Evolutionary conservation across 495 filamentous ascomycete genomes (phyloP).

Genomic region (Penicillium angulare): DNA sequence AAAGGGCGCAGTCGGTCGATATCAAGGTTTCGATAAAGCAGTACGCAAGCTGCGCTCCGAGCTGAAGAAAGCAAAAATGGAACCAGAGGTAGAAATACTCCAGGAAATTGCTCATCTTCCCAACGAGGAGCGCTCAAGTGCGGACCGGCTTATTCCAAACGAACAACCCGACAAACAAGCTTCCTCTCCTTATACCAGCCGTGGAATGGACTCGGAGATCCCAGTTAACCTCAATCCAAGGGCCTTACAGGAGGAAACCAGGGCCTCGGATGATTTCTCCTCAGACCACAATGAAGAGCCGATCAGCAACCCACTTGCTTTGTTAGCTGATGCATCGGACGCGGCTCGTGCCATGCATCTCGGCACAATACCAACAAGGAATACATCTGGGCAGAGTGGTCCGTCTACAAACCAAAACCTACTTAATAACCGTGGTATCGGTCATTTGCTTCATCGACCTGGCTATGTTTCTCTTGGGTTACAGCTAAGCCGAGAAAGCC

Average conservation of each 20-base stretch:
- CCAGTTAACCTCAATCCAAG: no score
- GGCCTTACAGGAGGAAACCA: no score
- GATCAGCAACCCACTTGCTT: slow-evolving; percentile 24
- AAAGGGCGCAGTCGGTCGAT: slow-evolving; percentile 22
- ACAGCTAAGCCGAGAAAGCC: slow-evolving; percentile 9
- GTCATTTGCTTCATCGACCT: slow-evolving; percentile 11
- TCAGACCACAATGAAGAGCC: no score
- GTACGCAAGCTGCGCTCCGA: slow-evolving; percentile 23
- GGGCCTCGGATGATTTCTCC: no score
- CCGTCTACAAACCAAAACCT: background rate
- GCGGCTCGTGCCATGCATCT: slow-evolving; percentile 15
- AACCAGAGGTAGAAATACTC: background rate
- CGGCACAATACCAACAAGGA: background rate
- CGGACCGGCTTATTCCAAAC: background rate
- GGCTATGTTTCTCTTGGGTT: slow-evolving; percentile 25
- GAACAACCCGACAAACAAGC: background rate
- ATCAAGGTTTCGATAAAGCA: slow-evolving; percentile 27
- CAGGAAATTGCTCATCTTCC: background rate
- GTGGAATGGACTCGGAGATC: background rate
- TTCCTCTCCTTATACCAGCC: background rate
- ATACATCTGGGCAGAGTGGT: background rate
- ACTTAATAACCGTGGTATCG: background rate
- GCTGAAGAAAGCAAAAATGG: slow-evolving; percentile 11
- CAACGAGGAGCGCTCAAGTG: background rate
- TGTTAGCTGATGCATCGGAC: slow-evolving; percentile 25